These are phyloP conservation scores for Leishmania arabica DNA, from an alignment of 208 protist species.

Conservation along the genomic window DNA sequence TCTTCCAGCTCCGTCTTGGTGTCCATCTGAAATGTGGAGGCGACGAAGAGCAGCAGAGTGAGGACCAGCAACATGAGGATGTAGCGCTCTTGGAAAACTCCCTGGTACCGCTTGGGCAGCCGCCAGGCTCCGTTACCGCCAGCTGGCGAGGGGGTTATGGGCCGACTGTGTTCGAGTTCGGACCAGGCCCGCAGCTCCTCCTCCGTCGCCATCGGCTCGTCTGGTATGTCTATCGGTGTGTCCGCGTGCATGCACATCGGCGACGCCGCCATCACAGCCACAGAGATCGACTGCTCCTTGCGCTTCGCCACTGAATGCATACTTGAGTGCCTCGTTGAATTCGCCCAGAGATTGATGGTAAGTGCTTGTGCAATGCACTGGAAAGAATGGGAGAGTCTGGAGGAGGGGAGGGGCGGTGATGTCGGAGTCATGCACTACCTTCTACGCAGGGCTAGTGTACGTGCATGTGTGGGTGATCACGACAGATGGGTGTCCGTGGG, in stretches of 20 bases:
- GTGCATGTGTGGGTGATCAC: not conserved
- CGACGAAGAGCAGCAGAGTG: slow-evolving; percentile 24
- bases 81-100: slow-evolving; percentile 30
- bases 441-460: not conserved
- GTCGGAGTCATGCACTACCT: not conserved
- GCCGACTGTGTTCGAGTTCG: slow-evolving; percentile 20
- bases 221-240: slow-evolving; percentile 4
- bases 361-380: not conserved
- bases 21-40: slow-evolving; percentile 23
- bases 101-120: slow-evolving; percentile 25
- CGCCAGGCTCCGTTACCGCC: not conserved
- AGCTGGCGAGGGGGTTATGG: slow-evolving; percentile 9
- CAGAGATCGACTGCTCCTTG: slow-evolving; percentile 18
- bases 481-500: not conserved
- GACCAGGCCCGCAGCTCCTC: slow-evolving; percentile 32
- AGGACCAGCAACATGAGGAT: slow-evolving; percentile 15
- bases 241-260: slow-evolving; percentile 10
- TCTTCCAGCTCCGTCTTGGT: slow-evolving; percentile 30
- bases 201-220: slow-evolving; percentile 24
- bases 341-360: not conserved
- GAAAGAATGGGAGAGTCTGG: not conserved
- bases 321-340: not conserved
- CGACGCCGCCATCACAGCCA: slow-evolving; percentile 3
- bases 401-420: not conserved
- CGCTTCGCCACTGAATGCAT: slow-evolving; percentile 27